Evolutionary conservation across 495 filamentous ascomycete species (phyloP), one percentile per base, ranked within the genome.

Genomic region (Xylaria acuta): DNA sequence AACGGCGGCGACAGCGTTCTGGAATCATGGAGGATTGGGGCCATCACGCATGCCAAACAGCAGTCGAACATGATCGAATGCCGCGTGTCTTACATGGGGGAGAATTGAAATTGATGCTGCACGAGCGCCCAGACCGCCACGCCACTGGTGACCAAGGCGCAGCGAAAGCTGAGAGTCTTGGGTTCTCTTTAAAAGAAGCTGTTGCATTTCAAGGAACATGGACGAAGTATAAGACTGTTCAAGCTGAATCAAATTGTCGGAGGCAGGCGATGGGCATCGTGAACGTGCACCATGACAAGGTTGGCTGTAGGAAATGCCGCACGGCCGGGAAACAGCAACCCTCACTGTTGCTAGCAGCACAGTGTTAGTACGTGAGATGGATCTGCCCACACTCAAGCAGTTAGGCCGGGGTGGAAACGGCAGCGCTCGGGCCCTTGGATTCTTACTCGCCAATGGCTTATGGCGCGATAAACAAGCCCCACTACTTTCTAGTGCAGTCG

Each of bases 361-460:
- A 51, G 64, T 66, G 64, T 43, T 12, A 49, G 22, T 38, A 58
- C 0, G 12, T 2, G 5, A 8, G 11, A 34, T 16, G 58, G 20
- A 40, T 20, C 2, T 16, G 38, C 38, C 12, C 9, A 7, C 49
- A 22, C 22, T 51, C 49, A 12, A 25, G 20, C 20, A 34, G 36
- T 27, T 43, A 64, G n/a, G 22, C 12, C 2, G 6, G 4, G 16
- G 51, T 32, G 64, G 8, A 51, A 65, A 27, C 9, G 7, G 30
- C 18, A n/a, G 53, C 32, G 64, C 20, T 67, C 49, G 65, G 65
- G 27, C 65, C 45, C 38, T 32, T 18, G 47, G 43, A 54, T 64
- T 64, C 69, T 64, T 71, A 64, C 69, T 71, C 69, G 59, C 51
- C 69, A 64, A 64, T 64, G 59, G 43, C 22, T 38, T 27, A 70